Conservation (phyloP, 1,284 basidiomycete genomes). For the Cutaneotrichosporon arboriforme region DNA sequence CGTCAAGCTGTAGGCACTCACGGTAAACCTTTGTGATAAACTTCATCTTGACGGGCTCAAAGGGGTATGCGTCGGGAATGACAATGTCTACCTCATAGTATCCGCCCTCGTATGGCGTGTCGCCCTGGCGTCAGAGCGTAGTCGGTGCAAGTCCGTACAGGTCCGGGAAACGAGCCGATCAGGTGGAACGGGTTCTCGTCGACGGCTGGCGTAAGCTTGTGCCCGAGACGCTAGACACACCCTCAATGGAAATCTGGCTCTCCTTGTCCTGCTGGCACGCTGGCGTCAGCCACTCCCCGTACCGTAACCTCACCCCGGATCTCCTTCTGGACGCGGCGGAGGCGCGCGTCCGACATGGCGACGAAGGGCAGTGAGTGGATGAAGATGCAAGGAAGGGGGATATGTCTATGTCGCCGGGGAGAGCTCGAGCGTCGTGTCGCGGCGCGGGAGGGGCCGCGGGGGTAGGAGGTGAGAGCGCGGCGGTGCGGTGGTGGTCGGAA, state of each 20-base stretch:
- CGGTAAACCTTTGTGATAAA: conserved; percentile 96
- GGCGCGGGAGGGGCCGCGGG: too few relatives aligned
- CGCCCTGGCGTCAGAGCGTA: conserved; percentile 45
- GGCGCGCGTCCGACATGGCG: conserved; percentile 66
- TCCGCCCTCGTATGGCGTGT: conserved; percentile 90
- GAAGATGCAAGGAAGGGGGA: neutral
- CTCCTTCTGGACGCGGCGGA: conserved; percentile 87
- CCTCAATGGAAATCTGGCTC: conserved; percentile 72
- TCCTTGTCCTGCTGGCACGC: conserved; percentile 61
- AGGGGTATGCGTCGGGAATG: conserved; percentile 93
- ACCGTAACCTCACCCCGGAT: conserved; percentile 58
- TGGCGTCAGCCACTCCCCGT: neutral
- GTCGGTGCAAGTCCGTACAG: conserved; percentile 51
- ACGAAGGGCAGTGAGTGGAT: neutral
- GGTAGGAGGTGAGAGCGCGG: too few relatives aligned
- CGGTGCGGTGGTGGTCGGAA: too few relatives aligned
- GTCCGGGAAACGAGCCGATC: conserved; percentile 83
- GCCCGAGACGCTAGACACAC: conserved; percentile 22
- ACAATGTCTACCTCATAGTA: conserved; percentile 89
- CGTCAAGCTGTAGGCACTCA: conserved; percentile 33
- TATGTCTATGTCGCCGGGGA: too few relatives aligned
- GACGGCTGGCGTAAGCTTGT: conserved; percentile 53
- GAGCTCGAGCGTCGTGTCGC: too few relatives aligned
- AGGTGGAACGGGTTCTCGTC: conserved; percentile 83
- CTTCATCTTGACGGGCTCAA: conserved; percentile 98